Conservation (phyloP, 2,329 filamentous ascomycete genomes). For the Zasmidium cellare region DNA sequence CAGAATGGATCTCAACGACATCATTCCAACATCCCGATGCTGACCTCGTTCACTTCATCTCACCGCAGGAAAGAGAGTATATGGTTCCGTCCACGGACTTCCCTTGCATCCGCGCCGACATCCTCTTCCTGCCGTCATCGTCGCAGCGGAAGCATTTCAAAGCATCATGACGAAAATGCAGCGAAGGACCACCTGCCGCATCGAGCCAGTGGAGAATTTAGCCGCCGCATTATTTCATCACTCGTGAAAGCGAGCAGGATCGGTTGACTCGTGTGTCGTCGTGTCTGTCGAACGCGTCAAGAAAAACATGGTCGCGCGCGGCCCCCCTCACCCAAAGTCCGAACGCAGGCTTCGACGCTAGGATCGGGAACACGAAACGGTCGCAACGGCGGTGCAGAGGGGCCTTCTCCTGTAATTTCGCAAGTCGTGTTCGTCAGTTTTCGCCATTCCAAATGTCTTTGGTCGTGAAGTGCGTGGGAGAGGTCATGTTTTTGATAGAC, state of each 20-base stretch:
- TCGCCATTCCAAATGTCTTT: background rate
- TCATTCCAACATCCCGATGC: background rate
- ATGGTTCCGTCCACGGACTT: background rate
- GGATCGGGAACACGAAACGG: conserved; percentile 4
- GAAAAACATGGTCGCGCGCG: background rate
- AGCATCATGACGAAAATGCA: background rate
- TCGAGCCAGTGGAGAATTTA: background rate
- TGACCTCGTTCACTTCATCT: background rate
- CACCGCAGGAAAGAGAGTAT: background rate
- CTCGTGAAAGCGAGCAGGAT: background rate
- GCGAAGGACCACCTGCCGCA: background rate
- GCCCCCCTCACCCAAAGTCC: background rate
- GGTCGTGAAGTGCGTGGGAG: background rate
- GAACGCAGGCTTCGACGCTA: conserved; percentile 3
- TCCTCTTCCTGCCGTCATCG: background rate
- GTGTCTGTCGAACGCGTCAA: background rate
- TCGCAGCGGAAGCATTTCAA: background rate
- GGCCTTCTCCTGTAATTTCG: background rate
- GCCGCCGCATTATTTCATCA: background rate
- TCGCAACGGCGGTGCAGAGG: background rate
- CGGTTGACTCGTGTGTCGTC: background rate
- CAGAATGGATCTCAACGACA: background rate
- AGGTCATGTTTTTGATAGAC: background rate
- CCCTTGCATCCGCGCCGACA: background rate
- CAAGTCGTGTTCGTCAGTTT: background rate